These are phyloP conservation scores for Stemphylium lycopersici DNA, from an alignment of 2,329 filamentous ascomycete genomes.

Conservation along the genomic window DNA sequence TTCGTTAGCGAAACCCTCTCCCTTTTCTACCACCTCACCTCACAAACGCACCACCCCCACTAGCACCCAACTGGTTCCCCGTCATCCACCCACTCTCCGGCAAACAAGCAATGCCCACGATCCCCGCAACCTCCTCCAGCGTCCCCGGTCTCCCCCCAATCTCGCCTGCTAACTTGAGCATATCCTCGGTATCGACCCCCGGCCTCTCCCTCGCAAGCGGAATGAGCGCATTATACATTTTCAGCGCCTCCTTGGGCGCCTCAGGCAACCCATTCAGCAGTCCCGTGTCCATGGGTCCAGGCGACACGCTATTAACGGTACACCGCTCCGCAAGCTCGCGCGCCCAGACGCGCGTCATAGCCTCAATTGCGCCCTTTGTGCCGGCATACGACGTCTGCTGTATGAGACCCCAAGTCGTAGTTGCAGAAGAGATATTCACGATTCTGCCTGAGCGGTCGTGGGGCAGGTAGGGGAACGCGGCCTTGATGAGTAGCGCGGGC, in stretches of 20 bases:
- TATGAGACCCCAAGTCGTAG: slow-evolving; percentile 12
- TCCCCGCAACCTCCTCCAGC: slow-evolving; percentile 11
- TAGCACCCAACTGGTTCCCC: slow-evolving; percentile 12
- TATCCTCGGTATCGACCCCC: slow-evolving; percentile 6
- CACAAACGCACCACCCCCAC: slow-evolving; percentile 11
- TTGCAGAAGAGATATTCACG: slow-evolving; percentile 14
- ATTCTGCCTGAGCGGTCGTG: slow-evolving; percentile 10
- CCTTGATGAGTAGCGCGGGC: slow-evolving; percentile 11
- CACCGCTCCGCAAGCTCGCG: slow-evolving; percentile 9
- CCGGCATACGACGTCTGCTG: slow-evolving; percentile 14
- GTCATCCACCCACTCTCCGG: slow-evolving; percentile 16
- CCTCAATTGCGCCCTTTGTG: slow-evolving; percentile 12
- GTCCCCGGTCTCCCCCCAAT: slow-evolving; percentile 11
- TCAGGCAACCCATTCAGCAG: slow-evolving; percentile 9
- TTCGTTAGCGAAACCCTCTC: no score
- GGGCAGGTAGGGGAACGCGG: slow-evolving; percentile 8
- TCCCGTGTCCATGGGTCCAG: slow-evolving; percentile 12
- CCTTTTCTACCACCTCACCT: background rate
- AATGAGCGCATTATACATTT: slow-evolving; percentile 10
- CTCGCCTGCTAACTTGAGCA: slow-evolving; percentile 6
- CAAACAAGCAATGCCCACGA: slow-evolving; percentile 12
- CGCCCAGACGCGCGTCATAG: slow-evolving; percentile 15
- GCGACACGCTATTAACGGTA: slow-evolving; percentile 11
- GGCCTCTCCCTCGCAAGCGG: slow-evolving; percentile 8
- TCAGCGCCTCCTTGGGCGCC: slow-evolving; percentile 7